Conservation (phyloP, 768 basidiomycete species). For the Macrolepiota albuminosa region DNA sequence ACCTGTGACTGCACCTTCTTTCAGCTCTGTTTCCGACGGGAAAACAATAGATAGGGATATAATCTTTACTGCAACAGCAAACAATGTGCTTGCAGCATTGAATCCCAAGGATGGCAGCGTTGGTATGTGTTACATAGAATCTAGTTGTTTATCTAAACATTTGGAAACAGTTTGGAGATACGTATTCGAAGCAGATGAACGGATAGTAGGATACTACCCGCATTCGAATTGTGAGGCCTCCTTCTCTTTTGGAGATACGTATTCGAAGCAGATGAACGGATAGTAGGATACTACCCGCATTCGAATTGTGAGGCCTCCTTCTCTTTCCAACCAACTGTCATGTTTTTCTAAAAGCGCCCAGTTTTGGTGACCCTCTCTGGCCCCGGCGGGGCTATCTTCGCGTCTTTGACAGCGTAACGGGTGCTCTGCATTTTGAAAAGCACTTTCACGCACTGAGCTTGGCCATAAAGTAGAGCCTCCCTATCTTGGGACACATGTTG, state of each 20-base stretch:
- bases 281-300: constrained; percentile 58
- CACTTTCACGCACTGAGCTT: constrained; percentile 43
- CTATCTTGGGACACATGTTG: constrained; percentile 51
- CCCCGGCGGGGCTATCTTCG: constrained; percentile 61
- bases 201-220: constrained; percentile 58
- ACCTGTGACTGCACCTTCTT: constrained; percentile 49
- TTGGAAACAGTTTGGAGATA: constrained; percentile 63
- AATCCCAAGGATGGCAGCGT: constrained; percentile 63
- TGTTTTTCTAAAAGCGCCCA: constrained; percentile 22
- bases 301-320: constrained; percentile 43
- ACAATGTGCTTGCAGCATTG: constrained; percentile 76
- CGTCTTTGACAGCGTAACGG: constrained; percentile 58
- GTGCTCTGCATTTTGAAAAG: constrained; percentile 56
- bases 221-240: constrained; percentile 49
- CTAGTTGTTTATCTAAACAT: constrained; percentile 1
- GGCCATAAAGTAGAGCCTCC: constrained; percentile 48
- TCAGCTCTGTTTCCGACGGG: constrained; percentile 20
- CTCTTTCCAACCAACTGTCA: background rate
- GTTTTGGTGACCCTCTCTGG: constrained; percentile 76
- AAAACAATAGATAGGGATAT: constrained; percentile 28
- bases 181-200: constrained; percentile 65
- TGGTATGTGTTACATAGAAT: constrained; percentile 41
- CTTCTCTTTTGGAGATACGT: constrained; percentile 84
- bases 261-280: constrained; percentile 63
- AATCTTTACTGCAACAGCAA: constrained; percentile 62